Percentiles rank a stretch among this genome's conserved stretches.
These are phyloP conservation scores for Mediolabrus comicus DNA, from an alignment of 108 stramenopile species.

Conservation along the genomic window DNA sequence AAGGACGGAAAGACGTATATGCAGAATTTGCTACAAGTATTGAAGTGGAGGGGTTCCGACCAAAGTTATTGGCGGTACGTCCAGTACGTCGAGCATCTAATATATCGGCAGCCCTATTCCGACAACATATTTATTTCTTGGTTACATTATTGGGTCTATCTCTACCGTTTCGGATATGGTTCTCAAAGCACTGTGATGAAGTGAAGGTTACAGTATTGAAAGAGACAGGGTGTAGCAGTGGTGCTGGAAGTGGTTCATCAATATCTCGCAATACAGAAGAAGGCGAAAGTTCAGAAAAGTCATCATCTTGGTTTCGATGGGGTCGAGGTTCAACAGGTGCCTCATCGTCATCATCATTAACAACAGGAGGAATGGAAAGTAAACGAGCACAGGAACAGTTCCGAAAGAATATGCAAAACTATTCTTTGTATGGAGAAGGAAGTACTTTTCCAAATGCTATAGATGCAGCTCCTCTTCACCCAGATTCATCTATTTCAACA, in stretches of 20 bases:
- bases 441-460: neutral
- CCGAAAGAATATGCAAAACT: conserved; percentile 46
- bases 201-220: conserved; percentile 80
- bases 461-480: neutral
- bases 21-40: conserved; percentile 85
- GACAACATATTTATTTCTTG: conserved; percentile 61
- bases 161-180: conserved; percentile 85
- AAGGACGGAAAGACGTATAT: conserved; percentile 72
- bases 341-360: too few relatives aligned
- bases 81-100: conserved; percentile 29
- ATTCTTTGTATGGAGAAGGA: conserved; percentile 40
- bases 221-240: conserved; percentile 47
- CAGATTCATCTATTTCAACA: neutral
- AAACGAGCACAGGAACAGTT: conserved; percentile 32
- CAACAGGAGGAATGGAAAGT: conserved; percentile 20
- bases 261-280: conserved; percentile 1
- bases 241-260: too few relatives aligned
- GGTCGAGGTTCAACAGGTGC: conserved; percentile 13
- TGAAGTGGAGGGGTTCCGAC: conserved; percentile 69
- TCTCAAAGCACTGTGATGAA: conserved; percentile 81
- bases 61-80: conserved; percentile 69
- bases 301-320: conserved; percentile 32
- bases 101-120: conserved; percentile 50
- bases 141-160: conserved; percentile 73
- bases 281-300: conserved; percentile 3